A percentile compares a stretch with the other conserved stretches of the same genome.
phyloP scores from a whole-genome alignment of 208 protist species.

The Herpetomonas tarakana region DNA sequence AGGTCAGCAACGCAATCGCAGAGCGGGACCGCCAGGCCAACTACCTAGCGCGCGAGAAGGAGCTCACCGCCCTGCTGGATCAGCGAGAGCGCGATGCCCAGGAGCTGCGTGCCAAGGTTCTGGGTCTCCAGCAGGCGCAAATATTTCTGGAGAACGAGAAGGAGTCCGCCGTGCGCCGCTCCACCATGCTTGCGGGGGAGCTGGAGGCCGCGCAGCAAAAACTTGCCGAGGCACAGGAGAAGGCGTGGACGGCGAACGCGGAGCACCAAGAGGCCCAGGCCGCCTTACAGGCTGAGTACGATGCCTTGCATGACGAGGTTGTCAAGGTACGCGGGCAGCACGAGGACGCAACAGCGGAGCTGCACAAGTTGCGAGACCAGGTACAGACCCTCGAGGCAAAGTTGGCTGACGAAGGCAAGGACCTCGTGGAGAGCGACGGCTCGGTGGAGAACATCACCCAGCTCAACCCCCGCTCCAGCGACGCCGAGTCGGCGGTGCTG shows the following conservation, averaged over 20 bases:
- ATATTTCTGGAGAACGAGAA: slow-evolving; percentile 51
- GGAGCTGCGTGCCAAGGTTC: slow-evolving; percentile 46
- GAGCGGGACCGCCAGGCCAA: slow-evolving; percentile 36
- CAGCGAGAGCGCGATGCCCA: slow-evolving; percentile 33
- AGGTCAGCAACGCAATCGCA: slow-evolving; percentile 39
- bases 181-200: slow-evolving; percentile 63
- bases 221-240: slow-evolving; percentile 32
- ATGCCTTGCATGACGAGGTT: slow-evolving; percentile 18
- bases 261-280: slow-evolving; percentile 22
- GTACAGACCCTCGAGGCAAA: neutral
- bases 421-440: slow-evolving; percentile 4
- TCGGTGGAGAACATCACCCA: slow-evolving; percentile 5
- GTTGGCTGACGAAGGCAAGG: slow-evolving; percentile 6
- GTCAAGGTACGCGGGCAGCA: slow-evolving; percentile 12
- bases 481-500: slow-evolving; percentile 74
- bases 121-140: slow-evolving; percentile 44
- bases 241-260: slow-evolving; percentile 17
- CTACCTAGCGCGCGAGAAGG: slow-evolving; percentile 48
- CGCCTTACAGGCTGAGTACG: slow-evolving; percentile 24
- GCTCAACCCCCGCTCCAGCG: slow-evolving; percentile 25
- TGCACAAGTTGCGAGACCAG: slow-evolving; percentile 1
- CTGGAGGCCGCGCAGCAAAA: slow-evolving; percentile 69
- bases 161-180: slow-evolving; percentile 54
- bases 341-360: slow-evolving; percentile 11
- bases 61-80: slow-evolving; percentile 38